phyloP scores from a whole-genome alignment of 768 basidiomycete genomes.

The Lactarius quietus region DNA sequence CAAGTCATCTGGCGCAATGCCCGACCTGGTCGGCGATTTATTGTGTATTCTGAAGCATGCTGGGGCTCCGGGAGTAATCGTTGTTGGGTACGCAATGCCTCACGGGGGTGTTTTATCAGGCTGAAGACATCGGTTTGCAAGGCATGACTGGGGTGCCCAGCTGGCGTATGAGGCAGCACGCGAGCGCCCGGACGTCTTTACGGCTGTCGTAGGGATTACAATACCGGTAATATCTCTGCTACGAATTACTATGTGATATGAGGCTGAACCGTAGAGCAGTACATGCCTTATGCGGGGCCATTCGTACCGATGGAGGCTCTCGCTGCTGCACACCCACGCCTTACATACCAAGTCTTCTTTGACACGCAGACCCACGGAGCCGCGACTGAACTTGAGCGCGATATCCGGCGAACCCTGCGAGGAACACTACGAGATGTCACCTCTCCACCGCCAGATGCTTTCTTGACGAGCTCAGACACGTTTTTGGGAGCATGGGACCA shows the following conservation, averaged over 20 bases:
- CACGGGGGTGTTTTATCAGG: background rate
- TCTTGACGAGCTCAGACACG: conserved; percentile 46
- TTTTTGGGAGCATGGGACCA: conserved; percentile 53
- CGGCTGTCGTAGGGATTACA: conserved; percentile 52
- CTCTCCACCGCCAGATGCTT: conserved; percentile 54
- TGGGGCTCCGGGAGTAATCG: conserved; percentile 46
- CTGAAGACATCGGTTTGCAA: conserved; percentile 27
- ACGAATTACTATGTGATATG: background rate
- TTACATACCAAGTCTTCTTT: conserved; percentile 60
- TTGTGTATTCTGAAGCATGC: conserved; percentile 57
- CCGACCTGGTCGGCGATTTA: conserved; percentile 60
- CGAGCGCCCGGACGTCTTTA: conserved; percentile 60
- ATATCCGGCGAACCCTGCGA: conserved; percentile 56
- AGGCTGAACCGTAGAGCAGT: conserved; percentile 41
- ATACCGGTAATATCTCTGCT: conserved; percentile 49
- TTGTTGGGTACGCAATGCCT: conserved; percentile 52
- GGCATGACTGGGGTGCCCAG: conserved; percentile 75
- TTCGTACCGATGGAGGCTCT: conserved; percentile 47
- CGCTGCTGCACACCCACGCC: conserved; percentile 42
- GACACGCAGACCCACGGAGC: conserved; percentile 47
- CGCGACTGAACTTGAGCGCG: conserved; percentile 48
- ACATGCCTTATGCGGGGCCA: conserved; percentile 49
- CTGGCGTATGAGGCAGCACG: conserved; percentile 68
- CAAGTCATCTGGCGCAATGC: conserved; percentile 53
- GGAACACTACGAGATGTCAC: conserved; percentile 49